phyloP scores from a whole-genome alignment of 2,329 filamentous ascomycete genomes.

The Penicillium sp. region DNA sequence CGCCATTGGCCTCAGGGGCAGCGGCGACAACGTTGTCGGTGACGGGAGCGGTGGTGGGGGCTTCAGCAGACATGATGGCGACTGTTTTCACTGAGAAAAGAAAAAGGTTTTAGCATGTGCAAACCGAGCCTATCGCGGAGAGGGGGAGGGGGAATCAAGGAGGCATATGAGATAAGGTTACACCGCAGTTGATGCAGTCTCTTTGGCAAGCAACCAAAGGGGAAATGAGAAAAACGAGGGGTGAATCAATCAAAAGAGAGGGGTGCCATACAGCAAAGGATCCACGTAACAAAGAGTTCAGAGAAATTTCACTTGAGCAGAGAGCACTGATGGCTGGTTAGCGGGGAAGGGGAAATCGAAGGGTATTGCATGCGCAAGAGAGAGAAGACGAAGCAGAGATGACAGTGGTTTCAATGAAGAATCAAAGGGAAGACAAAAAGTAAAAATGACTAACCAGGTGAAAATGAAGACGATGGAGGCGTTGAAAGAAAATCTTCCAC shows the following conservation, averaged over 20 bases:
- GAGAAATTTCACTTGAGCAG: slow-evolving; percentile 12
- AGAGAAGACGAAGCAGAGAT: not conserved
- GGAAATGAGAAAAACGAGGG: slow-evolving; percentile 4
- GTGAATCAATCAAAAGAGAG: slow-evolving; percentile 8
- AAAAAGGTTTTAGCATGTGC: slow-evolving; percentile 17
- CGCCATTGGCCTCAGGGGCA: slow-evolving; percentile 57
- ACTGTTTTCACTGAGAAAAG: slow-evolving; percentile 57
- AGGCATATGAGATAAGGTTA: slow-evolving; percentile 10
- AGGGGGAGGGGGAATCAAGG: slow-evolving; percentile 10
- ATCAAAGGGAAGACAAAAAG: slow-evolving; percentile 7
- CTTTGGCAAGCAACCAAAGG: slow-evolving; percentile 8
- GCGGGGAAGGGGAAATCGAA: slow-evolving; percentile 4
- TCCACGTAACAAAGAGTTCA: slow-evolving; percentile 19
- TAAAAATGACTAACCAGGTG: slow-evolving; percentile 21
- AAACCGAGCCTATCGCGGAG: slow-evolving; percentile 2
- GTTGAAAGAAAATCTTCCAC: slow-evolving; percentile 29
- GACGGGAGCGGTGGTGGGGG: slow-evolving; percentile 69
- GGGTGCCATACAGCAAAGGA: slow-evolving; percentile 11
- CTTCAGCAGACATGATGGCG: slow-evolving; percentile 77
- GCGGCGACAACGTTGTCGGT: slow-evolving; percentile 59
- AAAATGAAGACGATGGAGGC: slow-evolving; percentile 23
- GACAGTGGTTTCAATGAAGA: not conserved
- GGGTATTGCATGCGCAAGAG: not conserved
- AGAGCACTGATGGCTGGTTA: slow-evolving; percentile 7
- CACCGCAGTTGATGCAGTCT: slow-evolving; percentile 15